Evolutionary conservation across 768 basidiomycete genomes (phyloP), one percentile per base, ranked within the genome.

Genomic region (Cubamyces lactineus): DNA sequence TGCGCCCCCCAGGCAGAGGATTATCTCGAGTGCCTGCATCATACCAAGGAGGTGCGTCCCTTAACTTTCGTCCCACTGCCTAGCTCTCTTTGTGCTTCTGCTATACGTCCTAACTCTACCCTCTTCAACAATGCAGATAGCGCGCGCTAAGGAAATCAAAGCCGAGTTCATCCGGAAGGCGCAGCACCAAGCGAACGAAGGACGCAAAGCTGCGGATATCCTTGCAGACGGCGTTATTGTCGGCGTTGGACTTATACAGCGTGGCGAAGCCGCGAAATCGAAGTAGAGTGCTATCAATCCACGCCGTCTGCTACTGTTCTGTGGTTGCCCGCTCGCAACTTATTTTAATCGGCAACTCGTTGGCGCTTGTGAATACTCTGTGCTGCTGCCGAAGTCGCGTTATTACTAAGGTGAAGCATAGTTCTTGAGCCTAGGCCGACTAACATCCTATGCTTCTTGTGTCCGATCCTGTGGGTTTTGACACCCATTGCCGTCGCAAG

Each of bases 21-120:
- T 75, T 98, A 98, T 76, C 71, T 96, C 57, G 94, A 96, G 73
- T 97, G 96, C 74, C 76, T 98, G 59, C 94, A 96, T 73, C 86
- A 88, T 71, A 86, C 84, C 26, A 90, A 95, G 76, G 93, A 94
- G 86, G 96, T 94, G 65, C 70, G 85, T 71, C 41, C 17, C n/a
- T n/a, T 26, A 17, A n/a, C 34, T 46, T 57, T 47, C 5, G 7
- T 6, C n/a, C 48, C 30, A 43, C n/a, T 46, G 34, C 46, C 63
- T 53, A 40, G 12, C 26, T 48, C 23, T 13, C 28, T n/a, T 56
- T 19, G 40, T 40, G 23, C 46, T 52, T 49, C 47, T n/a, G 34
- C 57, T 28, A 21, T 52, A 34, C 48, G 41, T 24, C 21, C 49
- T n/a, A 42, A 53, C 16, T 38, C 45, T n/a, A 7, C 17, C 19